Base-by-base conservation (phyloP, 768 basidiomycete species). In the Pulveroboletus sp. region DNA sequence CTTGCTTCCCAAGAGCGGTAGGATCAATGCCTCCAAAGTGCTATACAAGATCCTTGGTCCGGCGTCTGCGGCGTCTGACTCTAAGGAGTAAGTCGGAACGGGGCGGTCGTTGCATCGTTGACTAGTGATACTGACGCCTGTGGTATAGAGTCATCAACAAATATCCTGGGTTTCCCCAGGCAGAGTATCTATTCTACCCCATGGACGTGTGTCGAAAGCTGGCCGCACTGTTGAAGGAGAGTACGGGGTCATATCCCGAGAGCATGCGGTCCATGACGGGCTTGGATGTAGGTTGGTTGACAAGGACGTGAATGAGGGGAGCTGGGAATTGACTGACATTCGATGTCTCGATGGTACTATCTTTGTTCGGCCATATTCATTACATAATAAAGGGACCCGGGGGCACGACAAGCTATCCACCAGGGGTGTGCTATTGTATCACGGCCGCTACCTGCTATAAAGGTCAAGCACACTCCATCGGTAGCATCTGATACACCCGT, bases 121-220 rank as follows among this genome's bases (percentile, higher is more conserved):
- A 40, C 14, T 15, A 33, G 9, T 7, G 24, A 35, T 35, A 35
- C 39, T 59, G 31, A 63, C 24, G 17, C 8, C 28, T 31, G 18
- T 18, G 32, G 1, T 9, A 17, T 48, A 86, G 81, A 43, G 72
- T 84, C 28, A 58, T 88, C 50, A 73, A 82, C 60, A 83, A 76
- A 56, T 87, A 89, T 64, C 88, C 89, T 31, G 83, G 85, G 17
- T 91, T 92, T 63, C 84, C 86, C 8, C 89, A 92, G 63, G 86
- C 89, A n/a, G 93, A 97, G 66, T 81, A 85, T 53, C 71, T 96
- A 8, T 82, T 79, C 31, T 96, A 97, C 61, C 89, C 94, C 0
- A 78, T 83, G 70, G 73, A 82, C 21, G 77, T 90, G 11, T 92
- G 93, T 64, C 78, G 78, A 9, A 79, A 83, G 40, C 66, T 98